These are phyloP conservation scores for Gonapodya prolifera DNA, from an alignment of 192 early-diverging fungal species.

Conservation along the genomic window DNA sequence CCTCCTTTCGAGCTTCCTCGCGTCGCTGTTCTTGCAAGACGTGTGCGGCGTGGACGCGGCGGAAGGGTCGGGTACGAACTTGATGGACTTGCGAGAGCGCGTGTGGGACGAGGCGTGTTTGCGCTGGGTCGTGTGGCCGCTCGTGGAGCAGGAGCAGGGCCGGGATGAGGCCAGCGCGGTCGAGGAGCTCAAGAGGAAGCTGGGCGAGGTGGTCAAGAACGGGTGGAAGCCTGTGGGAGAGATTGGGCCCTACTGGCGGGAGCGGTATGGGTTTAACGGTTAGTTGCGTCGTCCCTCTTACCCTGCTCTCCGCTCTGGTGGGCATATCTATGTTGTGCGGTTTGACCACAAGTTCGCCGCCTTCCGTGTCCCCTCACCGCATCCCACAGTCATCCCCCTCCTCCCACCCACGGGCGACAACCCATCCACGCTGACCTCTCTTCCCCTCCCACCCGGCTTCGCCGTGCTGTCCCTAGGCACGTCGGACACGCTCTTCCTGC, in stretches of 20 bases:
- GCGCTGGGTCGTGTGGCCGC: slow-evolving; percentile 18
- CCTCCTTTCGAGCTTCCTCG: slow-evolving; percentile 59
- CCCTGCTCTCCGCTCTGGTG: neutral
- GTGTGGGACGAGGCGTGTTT: slow-evolving; percentile 31
- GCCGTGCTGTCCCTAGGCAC: slow-evolving; percentile 68
- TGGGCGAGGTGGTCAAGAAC: slow-evolving; percentile 26
- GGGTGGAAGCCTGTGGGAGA: slow-evolving; percentile 28
- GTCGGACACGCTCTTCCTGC: slow-evolving; percentile 59
- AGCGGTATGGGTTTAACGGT: slow-evolving; percentile 55
- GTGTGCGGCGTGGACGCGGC: slow-evolving; percentile 48
- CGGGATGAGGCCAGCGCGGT: slow-evolving; percentile 13
- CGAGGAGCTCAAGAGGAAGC: slow-evolving; percentile 21
- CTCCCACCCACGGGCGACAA: slow-evolving; percentile 85
- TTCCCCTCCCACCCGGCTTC: slow-evolving; percentile 35
- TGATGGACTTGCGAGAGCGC: slow-evolving; percentile 47
- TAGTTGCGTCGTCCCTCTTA: slow-evolving; percentile 2
- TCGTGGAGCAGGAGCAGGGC: slow-evolving; percentile 22
- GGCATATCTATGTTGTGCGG: no score
- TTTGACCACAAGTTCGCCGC: slow-evolving; percentile 40
- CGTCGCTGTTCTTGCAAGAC: slow-evolving; percentile 44
- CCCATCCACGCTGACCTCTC: slow-evolving; percentile 47
- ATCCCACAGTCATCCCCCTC: no score
- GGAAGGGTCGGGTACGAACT: slow-evolving; percentile 74
- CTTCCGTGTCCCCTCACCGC: no score
- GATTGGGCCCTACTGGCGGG: slow-evolving; percentile 45